These are phyloP conservation scores for Colletotrichum lupini DNA, from an alignment of 2,329 filamentous ascomycete genomes.

Conservation along the genomic window DNA sequence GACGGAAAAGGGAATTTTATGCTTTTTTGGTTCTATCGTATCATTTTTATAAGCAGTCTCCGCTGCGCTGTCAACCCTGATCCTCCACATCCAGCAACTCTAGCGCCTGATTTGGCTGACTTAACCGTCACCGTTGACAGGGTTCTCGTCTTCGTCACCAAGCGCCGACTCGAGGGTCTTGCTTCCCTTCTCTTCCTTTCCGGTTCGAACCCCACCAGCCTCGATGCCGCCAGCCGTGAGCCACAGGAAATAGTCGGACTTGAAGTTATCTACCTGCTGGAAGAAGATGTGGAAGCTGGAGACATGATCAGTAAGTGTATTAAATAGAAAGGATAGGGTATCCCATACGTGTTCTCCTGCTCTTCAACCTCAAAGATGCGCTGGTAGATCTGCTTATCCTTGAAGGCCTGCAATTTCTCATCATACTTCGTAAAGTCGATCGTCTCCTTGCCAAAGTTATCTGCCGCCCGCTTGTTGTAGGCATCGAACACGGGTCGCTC, in stretches of 20 bases:
- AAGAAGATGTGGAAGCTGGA: slow-evolving; percentile 80
- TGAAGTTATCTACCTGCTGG: slow-evolving; percentile 82
- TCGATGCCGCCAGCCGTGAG: slow-evolving; percentile 76
- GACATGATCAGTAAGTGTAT: slow-evolving; percentile 30
- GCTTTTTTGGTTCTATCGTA: neutral
- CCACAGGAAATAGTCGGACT: slow-evolving; percentile 79
- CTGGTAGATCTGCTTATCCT: slow-evolving; percentile 90
- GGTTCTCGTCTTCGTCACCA: slow-evolving; percentile 60
- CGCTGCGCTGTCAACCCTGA: neutral
- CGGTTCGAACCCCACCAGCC: slow-evolving; percentile 62
- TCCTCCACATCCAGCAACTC: neutral
- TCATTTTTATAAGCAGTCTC: neutral
- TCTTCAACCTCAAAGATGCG: slow-evolving; percentile 92
- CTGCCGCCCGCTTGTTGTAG: slow-evolving; percentile 81
- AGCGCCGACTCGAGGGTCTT: slow-evolving; percentile 41
- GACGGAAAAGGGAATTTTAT: slow-evolving; percentile 8
- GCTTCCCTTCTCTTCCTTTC: slow-evolving; percentile 55
- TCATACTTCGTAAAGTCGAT: slow-evolving; percentile 86
- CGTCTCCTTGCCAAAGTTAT: slow-evolving; percentile 70
- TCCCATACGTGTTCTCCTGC: slow-evolving; percentile 82
- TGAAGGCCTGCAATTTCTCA: slow-evolving; percentile 86
- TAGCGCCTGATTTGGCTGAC: too few relatives aligned
- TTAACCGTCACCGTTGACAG: slow-evolving; percentile 58
- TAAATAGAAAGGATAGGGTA: neutral
- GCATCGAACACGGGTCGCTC: slow-evolving; percentile 91